Evolutionary conservation across 176 grass and related monocot genomes (phyloP), one percentile per base, ranked within the genome.

Genomic region (Puccinellia tenuiflora): DNA sequence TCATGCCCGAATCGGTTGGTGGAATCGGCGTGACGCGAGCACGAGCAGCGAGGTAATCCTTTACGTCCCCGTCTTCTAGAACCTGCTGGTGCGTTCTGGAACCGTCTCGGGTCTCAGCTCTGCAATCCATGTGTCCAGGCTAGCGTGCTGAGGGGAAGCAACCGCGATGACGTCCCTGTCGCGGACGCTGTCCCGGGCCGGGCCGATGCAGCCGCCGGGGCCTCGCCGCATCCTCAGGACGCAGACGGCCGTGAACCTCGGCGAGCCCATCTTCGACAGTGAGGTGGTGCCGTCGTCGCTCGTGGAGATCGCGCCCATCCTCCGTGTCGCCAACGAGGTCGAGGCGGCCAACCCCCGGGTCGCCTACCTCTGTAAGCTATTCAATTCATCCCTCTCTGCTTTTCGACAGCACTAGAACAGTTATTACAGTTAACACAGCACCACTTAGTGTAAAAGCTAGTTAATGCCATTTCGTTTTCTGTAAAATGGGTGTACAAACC

Each of bases 271-370:
- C 46, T 93, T 95, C 57, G 91, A 98, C 84, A 98, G 96, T 20
- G 96, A 98, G 79, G 81, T 98, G 68, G 96, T 98, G 69, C 96
- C 96, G 2, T 98, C 96, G 6, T 93, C 96, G 16, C 90, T 98
- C 1, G 92, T 85, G 22, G 96, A 95, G 2, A 87, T 98, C 64
- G 92, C 90, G 1, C 96, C 87, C 14, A 98, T 98, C 76, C 96
- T 98, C 31, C 96, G 96, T 77, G 96, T 98, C 17, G 96, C 96
- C 18, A 98, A 98, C 71, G 91, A 90, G 79, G 91, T 98, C 10
- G 96, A 98, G 79, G 33, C 74, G 7, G 3, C 75, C 18, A 91
- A 93, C 15, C 85, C 87, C 2, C 82, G 96, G 2, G 92, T 98
- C 25, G 96, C 96, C 1, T 98, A 98, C 68, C 96, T 98, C 54